These are phyloP conservation scores for Ogataea angusta DNA, from an alignment of 805 yeast genomes.

Conservation along the genomic window DNA sequence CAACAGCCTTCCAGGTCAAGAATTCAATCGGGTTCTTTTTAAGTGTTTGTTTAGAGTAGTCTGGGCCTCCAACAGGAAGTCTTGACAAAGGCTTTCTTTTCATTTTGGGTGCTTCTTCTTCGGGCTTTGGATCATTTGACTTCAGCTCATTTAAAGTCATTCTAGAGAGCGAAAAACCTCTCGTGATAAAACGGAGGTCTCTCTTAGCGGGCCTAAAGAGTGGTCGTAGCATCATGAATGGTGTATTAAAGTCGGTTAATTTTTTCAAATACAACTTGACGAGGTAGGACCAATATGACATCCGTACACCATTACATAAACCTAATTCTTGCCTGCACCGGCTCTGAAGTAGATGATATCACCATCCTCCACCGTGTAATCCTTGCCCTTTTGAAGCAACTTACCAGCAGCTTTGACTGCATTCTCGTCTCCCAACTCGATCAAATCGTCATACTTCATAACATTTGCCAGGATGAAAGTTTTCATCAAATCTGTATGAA, in stretches of 20 bases:
- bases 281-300: background rate
- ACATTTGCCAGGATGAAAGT: slow-evolving; percentile 81
- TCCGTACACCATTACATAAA: slow-evolving; percentile 3
- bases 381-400: slow-evolving; percentile 68
- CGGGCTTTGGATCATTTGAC: background rate
- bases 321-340: slow-evolving; percentile 53
- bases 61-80: slow-evolving; percentile 68
- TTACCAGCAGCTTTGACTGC: slow-evolving; percentile 56
- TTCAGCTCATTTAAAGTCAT: background rate
- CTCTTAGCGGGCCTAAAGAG: background rate
- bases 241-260: background rate
- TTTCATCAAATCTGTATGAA: slow-evolving; percentile 79
- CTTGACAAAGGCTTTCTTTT: slow-evolving; percentile 68
- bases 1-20: slow-evolving; percentile 81
- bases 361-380: slow-evolving; percentile 78
- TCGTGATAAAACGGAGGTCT: background rate
- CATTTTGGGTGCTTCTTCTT: background rate
- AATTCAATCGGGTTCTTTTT: slow-evolving; percentile 54
- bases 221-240: background rate
- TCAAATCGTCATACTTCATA: slow-evolving; percentile 60
- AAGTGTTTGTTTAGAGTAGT: slow-evolving; percentile 29
- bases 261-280: background rate
- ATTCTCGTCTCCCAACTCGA: slow-evolving; percentile 49
- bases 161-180: background rate
- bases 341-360: slow-evolving; percentile 76